Evolutionary conservation across 176 grass and related monocot species (phyloP), one percentile per base, ranked within the genome.

Genomic region (Aegilops tauschii): DNA sequence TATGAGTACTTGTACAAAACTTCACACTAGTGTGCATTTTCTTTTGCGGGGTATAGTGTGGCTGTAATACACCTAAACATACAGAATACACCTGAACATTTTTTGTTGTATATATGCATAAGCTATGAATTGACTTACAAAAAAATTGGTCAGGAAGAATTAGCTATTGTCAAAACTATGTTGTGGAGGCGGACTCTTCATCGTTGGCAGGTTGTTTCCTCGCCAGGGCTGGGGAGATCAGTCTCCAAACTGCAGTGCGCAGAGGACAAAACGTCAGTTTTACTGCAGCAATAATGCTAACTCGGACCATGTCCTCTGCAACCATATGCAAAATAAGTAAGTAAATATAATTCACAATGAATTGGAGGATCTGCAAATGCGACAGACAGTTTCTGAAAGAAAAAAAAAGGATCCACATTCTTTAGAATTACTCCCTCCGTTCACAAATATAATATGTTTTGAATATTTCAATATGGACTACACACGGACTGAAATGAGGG

Each of bases 221-320:
- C 64, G 6, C 65, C 64, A 94, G 21, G 42, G 82, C 69, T 70
- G 88, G 93, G 76, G 88, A 94, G 35, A 95, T 52, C 73, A 98
- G 67, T 83, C 88, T 95, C 96, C 93, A 94, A 78, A 94, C 96
- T 94, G 90, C 90, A 84, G 61, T 62, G n/a, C 92, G 90, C 90
- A 82, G 66, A 71, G 28, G 37, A 13, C 20, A 1, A 86, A 21
- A 65, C 27, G 29, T 80, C 29, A 80, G 54, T n/a, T 66, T 20
- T 20, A 76, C 73, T 31, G 27, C 42, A 49, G 28, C 6, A 17
- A 16, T 1, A 28, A 29, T 28, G 16, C 42, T 30, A 72, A 9
- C 27, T 83, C 3, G 62, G 25, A 73, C 23, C 3, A 75, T 44
- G 13, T 17, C 42, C 45, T 75, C 13, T 30, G 28, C 21, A 27